Base-by-base conservation (phyloP, 371 early-diverging fungal species). In the Mucor mucedo region DNA sequence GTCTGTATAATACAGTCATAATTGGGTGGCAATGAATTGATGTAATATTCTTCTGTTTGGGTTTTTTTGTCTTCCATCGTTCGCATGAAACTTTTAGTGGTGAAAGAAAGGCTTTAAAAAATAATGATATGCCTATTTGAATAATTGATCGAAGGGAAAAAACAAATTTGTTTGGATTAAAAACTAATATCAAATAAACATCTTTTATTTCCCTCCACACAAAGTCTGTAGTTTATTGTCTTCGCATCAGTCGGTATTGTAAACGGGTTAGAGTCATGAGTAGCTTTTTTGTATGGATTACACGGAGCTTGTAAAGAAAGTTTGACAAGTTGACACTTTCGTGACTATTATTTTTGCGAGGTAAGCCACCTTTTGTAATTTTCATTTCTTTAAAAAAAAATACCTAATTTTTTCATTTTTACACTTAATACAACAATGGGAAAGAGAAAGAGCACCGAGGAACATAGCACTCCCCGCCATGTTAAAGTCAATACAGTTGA, bases 361-460 rank as follows among this genome's bases (percentile, higher is more conserved):
- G 47, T 27, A 47, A 58, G 58, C 58, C 58, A 58, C 58, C 58
- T 38, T 35, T 35, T 48, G 39, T 21, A 28, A 42, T 47, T 47
- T 47, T 47, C 28, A 47, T 7, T 27, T 30, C 30, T 30, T 8
- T 3, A 14, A 57, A 57, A 45, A 32, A 57, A 57, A 57, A 56
- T 30, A 27, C 30, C 50, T 28, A 27, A 50, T 11, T 50, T 50
- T 50, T 50, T 45, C 44, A 16, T 33, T 57, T 57, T 28, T 28
- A 55, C 16, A 39, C 41, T 55, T 42, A 29, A 42, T 27, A 55
- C 32, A 9, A 53, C 38, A 49, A 70, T 70, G 70, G 66, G 66
- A n/a, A 70, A 70, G 35, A 70, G 70, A 70, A 70, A 70, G 60
- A 41, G 53, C 40, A 62, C 62, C 21, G 62, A 45, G 9, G 66